Conservation (phyloP, 495 filamentous ascomycete genomes). For the Penicillium turbatum region DNA sequence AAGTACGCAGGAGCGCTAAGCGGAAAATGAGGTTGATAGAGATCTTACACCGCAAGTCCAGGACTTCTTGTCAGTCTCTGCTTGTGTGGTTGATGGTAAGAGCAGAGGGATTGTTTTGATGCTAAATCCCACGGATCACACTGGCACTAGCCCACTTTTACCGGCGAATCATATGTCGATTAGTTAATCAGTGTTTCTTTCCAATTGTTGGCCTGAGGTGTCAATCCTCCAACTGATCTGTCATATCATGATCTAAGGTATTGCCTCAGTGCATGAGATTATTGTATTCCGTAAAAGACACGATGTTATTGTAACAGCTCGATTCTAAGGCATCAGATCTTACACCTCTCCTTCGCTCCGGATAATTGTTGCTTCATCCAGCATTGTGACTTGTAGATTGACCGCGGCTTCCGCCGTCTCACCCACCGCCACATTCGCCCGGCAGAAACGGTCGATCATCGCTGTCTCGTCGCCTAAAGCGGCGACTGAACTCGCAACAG, state of each 20-base stretch:
- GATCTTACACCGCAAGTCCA: constrained; percentile 11
- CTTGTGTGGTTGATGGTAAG: constrained; percentile 27
- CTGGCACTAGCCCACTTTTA: constrained; percentile 26
- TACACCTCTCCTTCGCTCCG: neutral
- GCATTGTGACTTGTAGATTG: neutral
- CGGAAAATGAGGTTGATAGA: constrained; percentile 1
- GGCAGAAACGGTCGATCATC: neutral
- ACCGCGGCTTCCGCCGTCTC: neutral
- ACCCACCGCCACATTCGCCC: neutral
- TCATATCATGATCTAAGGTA: neutral
- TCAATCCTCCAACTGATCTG: neutral
- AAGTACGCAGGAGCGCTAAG: constrained; percentile 7
- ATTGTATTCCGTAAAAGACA: neutral
- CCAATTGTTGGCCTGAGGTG: constrained; percentile 15
- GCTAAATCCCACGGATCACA: constrained; percentile 41
- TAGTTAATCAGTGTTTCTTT: constrained; percentile 11
- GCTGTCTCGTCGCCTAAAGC: neutral
- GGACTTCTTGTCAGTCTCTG: constrained; percentile 17
- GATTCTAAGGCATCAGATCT: neutral
- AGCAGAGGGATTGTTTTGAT: constrained; percentile 38
- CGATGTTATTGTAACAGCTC: neutral
- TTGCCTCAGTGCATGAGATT: constrained; percentile 5
- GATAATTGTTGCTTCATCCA: neutral
- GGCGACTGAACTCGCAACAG: neutral
- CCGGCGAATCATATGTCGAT: constrained; percentile 29